Conservation (phyloP, 2,329 filamentous ascomycete genomes). For the Metarhizium humberi region DNA sequence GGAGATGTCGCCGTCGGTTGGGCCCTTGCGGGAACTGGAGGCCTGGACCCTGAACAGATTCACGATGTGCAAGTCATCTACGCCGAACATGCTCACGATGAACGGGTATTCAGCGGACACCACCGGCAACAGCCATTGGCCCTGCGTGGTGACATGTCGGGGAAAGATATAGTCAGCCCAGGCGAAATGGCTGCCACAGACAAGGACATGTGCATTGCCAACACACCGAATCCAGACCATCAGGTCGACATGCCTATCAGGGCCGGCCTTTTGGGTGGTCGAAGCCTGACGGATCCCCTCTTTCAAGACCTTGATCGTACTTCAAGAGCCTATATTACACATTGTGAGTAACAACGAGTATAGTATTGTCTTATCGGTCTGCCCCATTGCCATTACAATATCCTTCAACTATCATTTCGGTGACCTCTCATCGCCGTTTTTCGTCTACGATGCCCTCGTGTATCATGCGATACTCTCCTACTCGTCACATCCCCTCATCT, state of each 20-base stretch:
- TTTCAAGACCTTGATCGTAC: slow-evolving; percentile 41
- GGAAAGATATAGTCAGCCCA: neutral
- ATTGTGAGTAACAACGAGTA: slow-evolving; percentile 31
- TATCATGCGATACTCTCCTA: neutral
- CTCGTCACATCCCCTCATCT: neutral
- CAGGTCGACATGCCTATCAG: neutral
- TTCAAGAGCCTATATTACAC: slow-evolving; percentile 37
- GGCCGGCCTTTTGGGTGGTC: neutral
- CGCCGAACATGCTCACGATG: neutral
- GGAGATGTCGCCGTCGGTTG: neutral
- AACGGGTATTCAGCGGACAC: neutral
- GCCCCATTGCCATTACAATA: neutral
- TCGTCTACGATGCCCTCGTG: neutral
- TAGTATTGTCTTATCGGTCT: neutral
- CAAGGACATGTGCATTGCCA: neutral
- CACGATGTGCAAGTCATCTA: neutral
- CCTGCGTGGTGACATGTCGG: neutral
- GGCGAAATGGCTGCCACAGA: neutral
- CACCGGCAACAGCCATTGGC: neutral
- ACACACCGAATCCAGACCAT: neutral
- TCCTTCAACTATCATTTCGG: neutral
- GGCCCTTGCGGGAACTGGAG: neutral
- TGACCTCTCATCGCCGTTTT: neutral
- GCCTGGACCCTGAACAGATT: neutral
- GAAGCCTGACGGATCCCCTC: slow-evolving; percentile 41